Evolutionary conservation across 2,329 filamentous ascomycete species (phyloP).

Genomic region (Alternaria triticina): DNA sequence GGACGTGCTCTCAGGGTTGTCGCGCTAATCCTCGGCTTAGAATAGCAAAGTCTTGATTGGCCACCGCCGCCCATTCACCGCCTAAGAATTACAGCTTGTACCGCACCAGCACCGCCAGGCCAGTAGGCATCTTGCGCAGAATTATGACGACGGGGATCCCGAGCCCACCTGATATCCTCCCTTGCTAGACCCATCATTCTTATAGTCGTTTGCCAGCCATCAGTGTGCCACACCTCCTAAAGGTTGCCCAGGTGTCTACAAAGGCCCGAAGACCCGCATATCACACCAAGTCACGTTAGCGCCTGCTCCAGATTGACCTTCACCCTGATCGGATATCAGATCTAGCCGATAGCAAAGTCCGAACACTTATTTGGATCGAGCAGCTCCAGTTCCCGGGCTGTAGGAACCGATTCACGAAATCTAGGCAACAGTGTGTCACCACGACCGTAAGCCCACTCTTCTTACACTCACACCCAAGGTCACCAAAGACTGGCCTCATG

Average conservation of each 20-base stretch:
- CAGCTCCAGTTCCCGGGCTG: slow-evolving; percentile 1
- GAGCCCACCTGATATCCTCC: slow-evolving; percentile 21
- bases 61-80: slow-evolving; percentile 24
- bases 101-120: slow-evolving; percentile 22
- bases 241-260: slow-evolving; percentile 19
- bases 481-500: slow-evolving; percentile 31
- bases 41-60: slow-evolving; percentile 30
- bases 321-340: slow-evolving; percentile 21
- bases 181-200: slow-evolving; percentile 22
- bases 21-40: slow-evolving; percentile 29
- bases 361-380: background rate
- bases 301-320: slow-evolving; percentile 19
- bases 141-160: slow-evolving; percentile 26
- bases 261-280: slow-evolving; percentile 28
- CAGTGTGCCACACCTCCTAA: slow-evolving; percentile 22
- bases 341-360: slow-evolving; percentile 9
- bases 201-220: slow-evolving; percentile 23
- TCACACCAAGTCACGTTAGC: slow-evolving; percentile 34
- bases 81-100: slow-evolving; percentile 17
- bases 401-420: slow-evolving; percentile 3
- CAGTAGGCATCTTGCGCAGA: slow-evolving; percentile 19
- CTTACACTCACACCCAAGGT: slow-evolving; percentile 7
- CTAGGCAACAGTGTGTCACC: slow-evolving; percentile 30
- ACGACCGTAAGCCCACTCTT: slow-evolving; percentile 9
- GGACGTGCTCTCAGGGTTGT: slow-evolving; percentile 11